Evolutionary conservation across 2,329 filamentous ascomycete species (phyloP).

Genomic region (Paraphoma chrysanthemicola): DNA sequence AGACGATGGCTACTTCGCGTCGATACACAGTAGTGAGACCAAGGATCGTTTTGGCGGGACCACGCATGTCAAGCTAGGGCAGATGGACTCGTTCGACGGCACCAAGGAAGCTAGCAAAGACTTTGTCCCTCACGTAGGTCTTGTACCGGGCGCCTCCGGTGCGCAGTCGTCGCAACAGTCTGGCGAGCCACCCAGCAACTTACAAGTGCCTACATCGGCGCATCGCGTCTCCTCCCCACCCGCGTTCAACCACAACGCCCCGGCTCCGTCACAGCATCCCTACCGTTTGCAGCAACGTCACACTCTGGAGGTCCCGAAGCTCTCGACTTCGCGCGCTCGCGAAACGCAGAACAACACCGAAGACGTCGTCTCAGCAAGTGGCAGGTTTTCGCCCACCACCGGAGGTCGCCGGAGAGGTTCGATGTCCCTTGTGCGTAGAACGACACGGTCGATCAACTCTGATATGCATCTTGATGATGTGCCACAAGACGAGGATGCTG

Average conservation of each 20-base stretch:
- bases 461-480: constrained; percentile 85
- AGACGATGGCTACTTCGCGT: constrained; percentile 57
- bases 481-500: constrained; percentile 85
- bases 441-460: constrained; percentile 84
- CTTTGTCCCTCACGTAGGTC: constrained; percentile 28
- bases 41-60: constrained; percentile 41
- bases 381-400: constrained; percentile 79
- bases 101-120: constrained; percentile 40
- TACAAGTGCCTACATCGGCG: constrained; percentile 47
- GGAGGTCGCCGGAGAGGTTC: constrained; percentile 76
- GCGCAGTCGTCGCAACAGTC: constrained; percentile 18
- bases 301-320: constrained; percentile 84
- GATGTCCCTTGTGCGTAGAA: constrained; percentile 79
- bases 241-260: constrained; percentile 58
- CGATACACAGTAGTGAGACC: constrained; percentile 42
- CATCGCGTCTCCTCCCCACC: constrained; percentile 70
- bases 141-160: constrained; percentile 18
- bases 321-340: constrained; percentile 66
- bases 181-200: constrained; percentile 33
- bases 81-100: constrained; percentile 31
- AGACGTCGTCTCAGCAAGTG: constrained; percentile 73
- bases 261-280: constrained; percentile 59
- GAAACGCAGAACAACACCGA: constrained; percentile 64
- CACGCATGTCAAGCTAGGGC: constrained; percentile 47
- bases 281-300: constrained; percentile 78